These are phyloP conservation scores for Cyclotella distinguenda DNA, from an alignment of 108 stramenopile species.

Conservation along the genomic window DNA sequence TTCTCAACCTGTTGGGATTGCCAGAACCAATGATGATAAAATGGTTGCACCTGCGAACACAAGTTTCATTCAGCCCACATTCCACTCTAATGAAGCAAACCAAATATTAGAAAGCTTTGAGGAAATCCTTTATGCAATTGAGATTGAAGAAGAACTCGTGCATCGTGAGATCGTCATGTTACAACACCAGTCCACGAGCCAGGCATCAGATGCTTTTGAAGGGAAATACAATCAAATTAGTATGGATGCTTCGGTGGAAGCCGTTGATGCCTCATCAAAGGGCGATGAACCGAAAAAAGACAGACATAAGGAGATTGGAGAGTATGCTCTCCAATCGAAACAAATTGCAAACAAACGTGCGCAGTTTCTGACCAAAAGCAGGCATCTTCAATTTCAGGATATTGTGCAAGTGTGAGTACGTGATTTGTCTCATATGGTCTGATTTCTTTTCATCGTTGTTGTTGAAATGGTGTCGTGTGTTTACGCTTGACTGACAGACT, in stretches of 20 bases:
- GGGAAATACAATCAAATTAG: no score
- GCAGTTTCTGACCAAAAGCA: background rate
- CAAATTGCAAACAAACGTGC: background rate
- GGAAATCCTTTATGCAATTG: conserved; percentile 3
- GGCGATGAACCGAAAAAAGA: background rate
- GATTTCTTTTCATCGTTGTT: background rate
- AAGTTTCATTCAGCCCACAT: background rate
- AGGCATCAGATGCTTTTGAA: background rate
- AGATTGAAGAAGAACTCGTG: conserved; percentile 13
- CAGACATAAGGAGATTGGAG: background rate
- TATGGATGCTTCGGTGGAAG: no score
- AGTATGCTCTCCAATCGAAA: background rate
- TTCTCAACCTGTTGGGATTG: no score
- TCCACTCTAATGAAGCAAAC: background rate
- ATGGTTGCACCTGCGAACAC: no score
- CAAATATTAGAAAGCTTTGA: conserved; percentile 3
- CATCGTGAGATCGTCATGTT: background rate
- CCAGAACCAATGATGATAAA: no score
- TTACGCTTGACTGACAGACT: background rate
- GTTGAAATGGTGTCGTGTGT: background rate
- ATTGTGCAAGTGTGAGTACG: conserved; percentile 5
- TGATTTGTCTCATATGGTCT: background rate
- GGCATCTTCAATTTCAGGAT: conserved; percentile 2
- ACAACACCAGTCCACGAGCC: background rate
- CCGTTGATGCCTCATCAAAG: background rate